These are phyloP conservation scores for Rhodotorula sp. DNA, from an alignment of 1,284 basidiomycete genomes.

Conservation along the genomic window DNA sequence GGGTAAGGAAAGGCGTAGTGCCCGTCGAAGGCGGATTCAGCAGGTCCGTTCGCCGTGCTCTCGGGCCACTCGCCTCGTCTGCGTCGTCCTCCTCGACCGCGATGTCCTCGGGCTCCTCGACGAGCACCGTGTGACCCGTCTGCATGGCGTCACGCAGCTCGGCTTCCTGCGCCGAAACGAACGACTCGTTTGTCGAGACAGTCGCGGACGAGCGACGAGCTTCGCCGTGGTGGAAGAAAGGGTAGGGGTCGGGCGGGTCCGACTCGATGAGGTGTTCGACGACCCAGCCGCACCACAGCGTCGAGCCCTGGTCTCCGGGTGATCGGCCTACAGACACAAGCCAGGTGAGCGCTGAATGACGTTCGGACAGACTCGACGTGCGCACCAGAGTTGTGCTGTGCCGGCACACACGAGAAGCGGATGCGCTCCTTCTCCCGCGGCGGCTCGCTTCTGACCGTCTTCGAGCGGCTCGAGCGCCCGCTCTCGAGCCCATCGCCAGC, in stretches of 20 bases:
- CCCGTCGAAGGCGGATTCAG: neutral
- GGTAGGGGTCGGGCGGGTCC: neutral
- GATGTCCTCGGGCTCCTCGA: slow-evolving; percentile 15
- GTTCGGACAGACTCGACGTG: too few species aligned
- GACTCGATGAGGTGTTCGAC: slow-evolving; percentile 41
- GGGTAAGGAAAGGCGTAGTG: neutral
- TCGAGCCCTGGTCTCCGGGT: slow-evolving; percentile 40
- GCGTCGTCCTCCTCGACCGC: slow-evolving; percentile 2
- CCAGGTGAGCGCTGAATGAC: neutral
- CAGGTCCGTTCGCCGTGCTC: neutral
- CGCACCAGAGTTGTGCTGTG: slow-evolving; percentile 47
- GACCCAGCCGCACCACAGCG: slow-evolving; percentile 48
- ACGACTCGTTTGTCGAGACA: neutral
- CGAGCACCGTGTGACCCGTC: neutral
- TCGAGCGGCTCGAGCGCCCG: slow-evolving; percentile 33
- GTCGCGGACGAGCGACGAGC: neutral
- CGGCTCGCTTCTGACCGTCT: neutral
- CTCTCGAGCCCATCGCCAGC: neutral
- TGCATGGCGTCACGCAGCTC: neutral
- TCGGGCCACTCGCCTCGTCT: neutral
- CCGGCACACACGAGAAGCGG: slow-evolving; percentile 45
- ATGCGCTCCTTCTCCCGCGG: slow-evolving; percentile 17
- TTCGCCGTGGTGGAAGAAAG: neutral
- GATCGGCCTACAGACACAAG: slow-evolving; percentile 31
- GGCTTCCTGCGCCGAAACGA: neutral